Evolutionary conservation across 2,329 filamentous ascomycete genomes (phyloP).

Genomic region (Penicillium sp.): DNA sequence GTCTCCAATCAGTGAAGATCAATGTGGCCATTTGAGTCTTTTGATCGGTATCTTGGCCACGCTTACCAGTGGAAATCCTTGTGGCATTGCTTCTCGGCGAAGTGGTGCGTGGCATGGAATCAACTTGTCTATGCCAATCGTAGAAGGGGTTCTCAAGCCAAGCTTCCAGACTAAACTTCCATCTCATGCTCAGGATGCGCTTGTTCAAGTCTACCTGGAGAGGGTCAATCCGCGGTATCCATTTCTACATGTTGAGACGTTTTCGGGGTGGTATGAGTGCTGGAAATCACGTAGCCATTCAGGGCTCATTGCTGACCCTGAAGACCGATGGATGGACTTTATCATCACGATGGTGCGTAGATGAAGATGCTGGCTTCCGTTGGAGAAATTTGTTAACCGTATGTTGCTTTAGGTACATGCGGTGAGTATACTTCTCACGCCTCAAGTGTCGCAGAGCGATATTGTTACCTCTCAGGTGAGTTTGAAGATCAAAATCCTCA

Average conservation of each 20-base stretch:
- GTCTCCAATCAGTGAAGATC: background rate
- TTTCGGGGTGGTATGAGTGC: background rate
- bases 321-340: too few species aligned
- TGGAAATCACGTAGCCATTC: too few species aligned
- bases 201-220: slow-evolving; percentile 13
- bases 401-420: too few species aligned
- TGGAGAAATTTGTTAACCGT: too few species aligned
- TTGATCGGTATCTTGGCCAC: slow-evolving; percentile 11
- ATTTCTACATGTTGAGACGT: background rate
- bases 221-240: slow-evolving; percentile 19
- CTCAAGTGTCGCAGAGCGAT: too few species aligned
- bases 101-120: background rate
- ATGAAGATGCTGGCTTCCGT: too few species aligned
- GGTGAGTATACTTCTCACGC: too few species aligned
- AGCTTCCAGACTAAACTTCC: slow-evolving; percentile 1
- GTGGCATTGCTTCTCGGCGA: background rate
- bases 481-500: too few species aligned
- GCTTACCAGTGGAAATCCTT: background rate
- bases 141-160: background rate
- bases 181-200: slow-evolving; percentile 1
- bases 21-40: slow-evolving; percentile 8
- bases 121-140: background rate
- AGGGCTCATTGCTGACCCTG: too few species aligned
- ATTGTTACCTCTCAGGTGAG: too few species aligned
- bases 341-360: too few species aligned